Evolutionary conservation across 352 stramenopile species (phyloP).

Genomic region (Globisporangium viniferum): DNA sequence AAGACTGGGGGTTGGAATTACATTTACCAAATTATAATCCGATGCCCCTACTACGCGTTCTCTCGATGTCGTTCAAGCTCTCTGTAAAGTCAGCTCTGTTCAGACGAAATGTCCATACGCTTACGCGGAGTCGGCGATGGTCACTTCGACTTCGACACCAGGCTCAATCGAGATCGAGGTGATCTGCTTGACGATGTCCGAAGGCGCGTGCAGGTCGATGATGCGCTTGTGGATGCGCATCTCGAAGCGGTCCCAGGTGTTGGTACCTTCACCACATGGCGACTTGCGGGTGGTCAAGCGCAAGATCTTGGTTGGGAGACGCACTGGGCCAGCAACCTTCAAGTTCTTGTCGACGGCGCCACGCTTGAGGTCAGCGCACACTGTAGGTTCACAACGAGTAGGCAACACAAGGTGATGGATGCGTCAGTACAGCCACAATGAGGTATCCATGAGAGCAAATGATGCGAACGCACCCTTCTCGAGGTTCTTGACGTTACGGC

Average conservation of each 20-base stretch:
- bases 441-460: not conserved
- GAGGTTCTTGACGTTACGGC: slow-evolving; percentile 98
- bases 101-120: slow-evolving; percentile 8
- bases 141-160: slow-evolving; percentile 98
- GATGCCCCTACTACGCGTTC: slow-evolving; percentile 24
- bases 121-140: slow-evolving; percentile 93
- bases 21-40: slow-evolving; percentile 33
- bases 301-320: slow-evolving; percentile 99
- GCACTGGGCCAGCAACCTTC: slow-evolving; percentile 97
- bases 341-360: slow-evolving; percentile 98
- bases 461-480: slow-evolving; percentile 88
- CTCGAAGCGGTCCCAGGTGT: slow-evolving; percentile 99
- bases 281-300: slow-evolving; percentile 99
- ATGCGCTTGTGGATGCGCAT: slow-evolving; percentile 99
- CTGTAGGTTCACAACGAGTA: slow-evolving; percentile 20
- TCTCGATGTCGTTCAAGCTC: slow-evolving; percentile 8
- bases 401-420: not conserved
- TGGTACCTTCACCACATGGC: slow-evolving; percentile 97
- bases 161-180: slow-evolving; percentile 99
- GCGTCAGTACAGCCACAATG: not conserved
- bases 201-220: slow-evolving; percentile 98
- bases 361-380: slow-evolving; percentile 98
- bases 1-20: slow-evolving; percentile 32
- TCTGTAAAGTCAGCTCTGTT: not conserved
- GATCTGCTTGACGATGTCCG: slow-evolving; percentile 99